These are phyloP conservation scores for Neonectria punicea DNA, from an alignment of 2,329 filamentous ascomycete species.

Conservation along the genomic window DNA sequence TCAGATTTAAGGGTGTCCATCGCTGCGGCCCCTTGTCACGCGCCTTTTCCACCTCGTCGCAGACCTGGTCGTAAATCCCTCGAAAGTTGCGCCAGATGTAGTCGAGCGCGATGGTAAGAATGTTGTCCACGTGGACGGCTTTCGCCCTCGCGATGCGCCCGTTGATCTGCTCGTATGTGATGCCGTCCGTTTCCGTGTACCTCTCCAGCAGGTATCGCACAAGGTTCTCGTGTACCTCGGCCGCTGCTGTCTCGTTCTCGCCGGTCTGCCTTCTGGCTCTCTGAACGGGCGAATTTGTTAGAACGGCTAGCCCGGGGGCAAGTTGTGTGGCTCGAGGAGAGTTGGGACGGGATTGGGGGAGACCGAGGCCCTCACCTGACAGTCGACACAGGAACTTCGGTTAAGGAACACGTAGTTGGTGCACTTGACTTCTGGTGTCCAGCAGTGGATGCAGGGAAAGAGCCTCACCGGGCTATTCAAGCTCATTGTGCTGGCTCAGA, in stretches of 20 bases:
- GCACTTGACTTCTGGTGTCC: constrained; percentile 41
- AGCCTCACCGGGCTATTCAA: constrained; percentile 29
- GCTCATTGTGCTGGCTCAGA: constrained; percentile 28
- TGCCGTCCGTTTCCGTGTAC: constrained; percentile 34
- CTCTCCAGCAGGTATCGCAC: constrained; percentile 41
- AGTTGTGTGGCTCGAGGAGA: background rate
- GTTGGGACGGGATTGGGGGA: background rate
- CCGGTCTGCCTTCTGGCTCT: constrained; percentile 22
- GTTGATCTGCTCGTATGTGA: constrained; percentile 39
- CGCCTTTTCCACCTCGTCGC: constrained; percentile 34
- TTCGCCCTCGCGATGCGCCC: constrained; percentile 32
- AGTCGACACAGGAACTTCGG: constrained; percentile 38
- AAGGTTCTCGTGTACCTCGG: constrained; percentile 38
- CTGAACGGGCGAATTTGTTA: constrained; percentile 26
- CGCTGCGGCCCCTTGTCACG: constrained; percentile 29
- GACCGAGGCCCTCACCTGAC: constrained; percentile 30
- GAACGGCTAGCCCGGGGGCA: background rate
- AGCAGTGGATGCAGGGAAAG: constrained; percentile 36
- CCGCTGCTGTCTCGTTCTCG: constrained; percentile 30
- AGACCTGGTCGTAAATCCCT: constrained; percentile 32
- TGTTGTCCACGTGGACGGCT: constrained; percentile 34
- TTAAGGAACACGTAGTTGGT: constrained; percentile 40
- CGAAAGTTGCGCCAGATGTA: constrained; percentile 39
- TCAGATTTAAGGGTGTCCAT: constrained; percentile 35
- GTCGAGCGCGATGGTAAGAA: constrained; percentile 35